A percentile compares a stretch with the other conserved stretches of the same genome.
Evolutionary conservation across 768 basidiomycete genomes (phyloP).

Genomic region (Pleurotus giganteus): DNA sequence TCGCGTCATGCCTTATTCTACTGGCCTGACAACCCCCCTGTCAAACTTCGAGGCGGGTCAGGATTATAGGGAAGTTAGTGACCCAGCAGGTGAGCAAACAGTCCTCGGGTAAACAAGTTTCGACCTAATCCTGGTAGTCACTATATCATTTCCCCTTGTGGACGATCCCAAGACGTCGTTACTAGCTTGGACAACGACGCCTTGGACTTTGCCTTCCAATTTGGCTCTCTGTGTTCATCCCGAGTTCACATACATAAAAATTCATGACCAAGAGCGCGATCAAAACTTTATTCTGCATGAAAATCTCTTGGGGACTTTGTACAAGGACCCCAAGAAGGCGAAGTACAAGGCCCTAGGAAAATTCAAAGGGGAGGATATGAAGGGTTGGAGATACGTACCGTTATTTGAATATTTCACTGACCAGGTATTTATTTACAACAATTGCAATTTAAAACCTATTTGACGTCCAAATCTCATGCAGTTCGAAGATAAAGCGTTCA

Average conservation of each 20-base stretch:
- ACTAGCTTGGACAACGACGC: conserved; percentile 98
- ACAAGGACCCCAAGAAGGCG: conserved; percentile 97
- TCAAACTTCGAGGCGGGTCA: conserved; percentile 97
- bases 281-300: conserved; percentile 93
- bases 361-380: conserved; percentile 91
- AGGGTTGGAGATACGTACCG: conserved; percentile 93
- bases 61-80: conserved; percentile 89
- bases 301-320: conserved; percentile 78
- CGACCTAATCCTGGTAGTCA: conserved; percentile 48
- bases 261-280: conserved; percentile 84
- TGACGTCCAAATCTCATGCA: conserved; percentile 26
- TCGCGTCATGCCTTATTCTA: conserved; percentile 97
- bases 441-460: background rate
- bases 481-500: conserved; percentile 91
- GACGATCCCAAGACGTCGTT: conserved; percentile 90
- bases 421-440: conserved; percentile 49
- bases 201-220: conserved; percentile 97
- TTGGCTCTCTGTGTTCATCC: conserved; percentile 95
- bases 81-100: conserved; percentile 73
- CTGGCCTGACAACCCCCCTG: conserved; percentile 91
- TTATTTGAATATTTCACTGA: conserved; percentile 97
- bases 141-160: conserved; percentile 88
- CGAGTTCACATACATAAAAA: conserved; percentile 94
- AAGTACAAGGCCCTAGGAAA: conserved; percentile 89
- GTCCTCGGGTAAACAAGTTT: background rate